phyloP scores from a whole-genome alignment of 495 filamentous ascomycete genomes.

The Aspergillus sparsus region DNA sequence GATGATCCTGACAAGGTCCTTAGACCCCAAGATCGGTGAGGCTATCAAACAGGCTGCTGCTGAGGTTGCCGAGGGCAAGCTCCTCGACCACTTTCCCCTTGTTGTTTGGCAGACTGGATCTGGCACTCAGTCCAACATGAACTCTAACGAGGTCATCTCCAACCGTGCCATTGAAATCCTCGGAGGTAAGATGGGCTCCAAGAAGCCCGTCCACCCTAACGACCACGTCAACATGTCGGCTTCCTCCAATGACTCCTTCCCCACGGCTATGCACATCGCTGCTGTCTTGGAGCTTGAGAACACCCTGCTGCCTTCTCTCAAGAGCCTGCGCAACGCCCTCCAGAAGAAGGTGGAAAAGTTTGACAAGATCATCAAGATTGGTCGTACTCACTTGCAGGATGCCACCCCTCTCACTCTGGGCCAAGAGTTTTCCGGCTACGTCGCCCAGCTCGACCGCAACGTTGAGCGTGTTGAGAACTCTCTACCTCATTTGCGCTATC shows the following conservation, averaged over 20 bases:
- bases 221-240: constrained; percentile 99
- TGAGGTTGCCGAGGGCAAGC: constrained; percentile 91
- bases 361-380: constrained; percentile 95
- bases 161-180: constrained; percentile 99
- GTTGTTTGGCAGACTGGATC: constrained; percentile 99
- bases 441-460: constrained; percentile 87
- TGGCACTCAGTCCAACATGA: constrained; percentile 99
- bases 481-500: constrained; percentile 78
- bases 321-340: constrained; percentile 76
- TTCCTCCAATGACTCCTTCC: constrained; percentile 99
- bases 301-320: constrained; percentile 78
- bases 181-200: constrained; percentile 87
- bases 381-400: constrained; percentile 96
- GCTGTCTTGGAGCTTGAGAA: constrained; percentile 91
- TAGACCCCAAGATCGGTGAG: constrained; percentile 85
- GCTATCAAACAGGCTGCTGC: constrained; percentile 92
- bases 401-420: constrained; percentile 94
- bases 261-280: constrained; percentile 99
- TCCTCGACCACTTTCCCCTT: constrained; percentile 96
- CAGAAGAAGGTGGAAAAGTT: constrained; percentile 90
- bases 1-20: constrained; percentile 14
- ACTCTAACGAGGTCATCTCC: constrained; percentile 99
- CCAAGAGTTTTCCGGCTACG: constrained; percentile 98
- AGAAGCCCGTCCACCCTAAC: constrained; percentile 98
- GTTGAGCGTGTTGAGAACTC: constrained; percentile 82